Base-by-base conservation (phyloP, 495 filamentous ascomycete species). In the Penicillium desertorum region DNA sequence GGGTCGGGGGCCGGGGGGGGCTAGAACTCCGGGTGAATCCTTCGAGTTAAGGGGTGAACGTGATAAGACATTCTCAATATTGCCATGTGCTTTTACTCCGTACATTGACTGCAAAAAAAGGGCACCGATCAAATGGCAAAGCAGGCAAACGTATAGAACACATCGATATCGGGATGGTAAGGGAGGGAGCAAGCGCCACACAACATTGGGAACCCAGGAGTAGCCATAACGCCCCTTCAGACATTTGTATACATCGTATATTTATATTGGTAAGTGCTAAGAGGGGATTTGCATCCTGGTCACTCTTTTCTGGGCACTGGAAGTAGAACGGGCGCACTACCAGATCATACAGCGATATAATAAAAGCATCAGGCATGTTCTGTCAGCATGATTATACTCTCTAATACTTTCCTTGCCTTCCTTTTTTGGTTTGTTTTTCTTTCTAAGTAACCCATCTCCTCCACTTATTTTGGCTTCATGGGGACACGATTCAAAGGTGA, bases 401-500 rank as follows among this genome's bases (percentile, higher is more conserved):
- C 45, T 47, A 29, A 47, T 47, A 45, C 19, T 39, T 54, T 48
- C 14, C 2, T 27, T 30, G 2, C 29, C 11, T 6, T 46, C 30
- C 45, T 22, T 19, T 46, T 23, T 16, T n/a, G n/a, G n/a, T n/a
- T n/a, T n/a, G n/a, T n/a, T 7, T 5, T 45, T 19, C 8, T 48
- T 4, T 11, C 8, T 4, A 32, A 3, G 22, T 4, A 23, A 4
- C 23, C 49, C 42, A 16, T 37, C n/a, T 50, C 14, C 29, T 34
- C 37, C 10, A 44, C 37, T 19, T 56, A 46, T 52, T 39, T 43
- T 54, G 49, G 10, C 29, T 47, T 8, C 36, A 55, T 60, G 37
- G 51, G 58, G 25, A 37, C 45, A 39, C 59, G 61, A 53, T 67
- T 66, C 34, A 45, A 32, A n/a, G 47, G 53, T 20, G 57, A 61